Percentiles rank a stretch among this genome's conserved stretches.
phyloP scores from a whole-genome alignment of 306 rosid species.

The Citrullus amarus region DNA sequence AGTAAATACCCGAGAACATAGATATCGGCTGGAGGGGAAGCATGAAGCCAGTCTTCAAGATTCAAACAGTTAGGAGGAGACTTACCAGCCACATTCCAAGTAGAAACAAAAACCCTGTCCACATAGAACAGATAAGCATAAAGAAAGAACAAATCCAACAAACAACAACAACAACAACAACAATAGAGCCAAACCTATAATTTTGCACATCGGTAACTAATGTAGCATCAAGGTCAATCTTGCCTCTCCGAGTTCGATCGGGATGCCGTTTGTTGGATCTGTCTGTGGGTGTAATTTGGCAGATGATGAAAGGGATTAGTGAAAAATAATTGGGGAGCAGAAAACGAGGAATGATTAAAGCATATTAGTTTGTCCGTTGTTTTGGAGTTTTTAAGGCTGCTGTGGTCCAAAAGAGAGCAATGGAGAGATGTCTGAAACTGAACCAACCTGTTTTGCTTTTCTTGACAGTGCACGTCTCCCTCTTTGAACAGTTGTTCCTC shows the following conservation, averaged over 20 bases:
- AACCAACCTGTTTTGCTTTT: constrained; percentile 98
- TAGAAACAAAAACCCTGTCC: constrained; percentile 68
- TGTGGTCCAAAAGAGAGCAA: constrained; percentile 50
- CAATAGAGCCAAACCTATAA: constrained; percentile 39
- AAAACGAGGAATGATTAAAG: constrained; percentile 2
- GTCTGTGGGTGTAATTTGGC: constrained; percentile 35
- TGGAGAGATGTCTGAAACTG: constrained; percentile 28
- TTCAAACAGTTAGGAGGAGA: constrained; percentile 74
- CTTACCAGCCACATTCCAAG: constrained; percentile 99
- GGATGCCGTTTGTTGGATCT: constrained; percentile 54
- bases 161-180: neutral
- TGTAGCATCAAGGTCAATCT: constrained; percentile 50
- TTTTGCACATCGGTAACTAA: constrained; percentile 59
- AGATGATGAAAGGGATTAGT: neutral
- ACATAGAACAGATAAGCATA: constrained; percentile 1
- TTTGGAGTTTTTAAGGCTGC: constrained; percentile 18
- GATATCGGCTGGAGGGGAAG: constrained; percentile 86
- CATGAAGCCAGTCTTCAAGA: constrained; percentile 98
- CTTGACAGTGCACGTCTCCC: constrained; percentile 74
- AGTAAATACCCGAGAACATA: constrained; percentile 81
- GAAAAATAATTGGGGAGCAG: neutral
- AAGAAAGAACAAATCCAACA: constrained; percentile 1
- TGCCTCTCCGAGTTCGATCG: constrained; percentile 57
- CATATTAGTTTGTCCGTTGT: neutral
- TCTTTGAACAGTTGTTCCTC: constrained; percentile 61